A percentile compares a stretch with the other conserved stretches of the same genome.
Evolutionary conservation across 805 yeast species (phyloP).

Genomic region (Trichomonascus vanleenenianus): DNA sequence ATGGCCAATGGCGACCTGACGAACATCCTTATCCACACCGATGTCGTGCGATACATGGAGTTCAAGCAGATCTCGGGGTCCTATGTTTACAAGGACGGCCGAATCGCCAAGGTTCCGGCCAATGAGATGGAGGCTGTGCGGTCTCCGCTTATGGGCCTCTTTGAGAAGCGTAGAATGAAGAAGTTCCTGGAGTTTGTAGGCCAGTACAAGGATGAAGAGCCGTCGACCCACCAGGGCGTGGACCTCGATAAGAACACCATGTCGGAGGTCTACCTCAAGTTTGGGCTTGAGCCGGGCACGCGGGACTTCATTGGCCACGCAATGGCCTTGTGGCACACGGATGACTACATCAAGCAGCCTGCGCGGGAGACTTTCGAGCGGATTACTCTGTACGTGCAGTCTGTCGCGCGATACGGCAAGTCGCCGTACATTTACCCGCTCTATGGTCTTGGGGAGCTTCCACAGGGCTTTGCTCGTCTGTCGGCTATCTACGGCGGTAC

Average conservation of each 20-base stretch:
- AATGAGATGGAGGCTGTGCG: constrained; percentile 85
- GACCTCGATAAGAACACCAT: constrained; percentile 82
- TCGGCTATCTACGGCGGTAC: constrained; percentile 98
- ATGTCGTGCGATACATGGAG: constrained; percentile 91
- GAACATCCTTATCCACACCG: constrained; percentile 89
- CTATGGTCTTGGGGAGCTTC: constrained; percentile 94
- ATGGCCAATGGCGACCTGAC: constrained; percentile 98
- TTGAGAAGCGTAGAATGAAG: constrained; percentile 93
- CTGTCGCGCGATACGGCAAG: constrained; percentile 91
- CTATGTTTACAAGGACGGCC: constrained; percentile 83
- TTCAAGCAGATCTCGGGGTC: constrained; percentile 96
- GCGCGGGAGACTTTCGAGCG: constrained; percentile 90
- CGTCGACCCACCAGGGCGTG: constrained; percentile 72
- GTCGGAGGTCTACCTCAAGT: constrained; percentile 84
- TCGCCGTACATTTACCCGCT: constrained; percentile 94
- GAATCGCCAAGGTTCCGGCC: constrained; percentile 91
- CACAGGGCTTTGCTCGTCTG: constrained; percentile 97
- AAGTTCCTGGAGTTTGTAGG: constrained; percentile 84
- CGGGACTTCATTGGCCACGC: constrained; percentile 97
- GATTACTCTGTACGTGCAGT: constrained; percentile 74
- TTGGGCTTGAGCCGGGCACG: constrained; percentile 86
- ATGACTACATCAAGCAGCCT: constrained; percentile 78
- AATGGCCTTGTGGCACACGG: constrained; percentile 95
- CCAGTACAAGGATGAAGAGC: constrained; percentile 68
- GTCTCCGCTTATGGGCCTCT: constrained; percentile 89